A percentile compares a stretch with the other conserved stretches of the same genome.
These are phyloP conservation scores for Mycosphaerelloides madeirae DNA, from an alignment of 2,329 filamentous ascomycete species.

Conservation along the genomic window DNA sequence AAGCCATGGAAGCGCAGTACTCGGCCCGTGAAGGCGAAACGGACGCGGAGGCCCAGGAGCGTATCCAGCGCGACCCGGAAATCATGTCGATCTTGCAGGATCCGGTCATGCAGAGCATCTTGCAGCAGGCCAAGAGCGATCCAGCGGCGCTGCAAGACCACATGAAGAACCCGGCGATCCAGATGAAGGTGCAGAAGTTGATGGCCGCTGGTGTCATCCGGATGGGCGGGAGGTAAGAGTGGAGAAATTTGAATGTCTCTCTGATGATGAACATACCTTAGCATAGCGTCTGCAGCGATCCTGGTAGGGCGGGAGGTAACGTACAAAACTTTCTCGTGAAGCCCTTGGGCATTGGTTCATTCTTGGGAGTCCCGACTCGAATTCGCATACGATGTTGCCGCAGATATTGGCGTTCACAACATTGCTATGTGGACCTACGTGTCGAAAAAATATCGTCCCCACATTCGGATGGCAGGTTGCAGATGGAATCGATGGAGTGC, in stretches of 20 bases:
- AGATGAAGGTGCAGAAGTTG: conserved; percentile 88
- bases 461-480: too few species aligned
- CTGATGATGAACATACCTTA: not conserved
- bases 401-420: too few species aligned
- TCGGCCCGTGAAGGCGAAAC: conserved; percentile 80
- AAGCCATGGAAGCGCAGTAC: conserved; percentile 87
- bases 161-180: conserved; percentile 86
- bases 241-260: conserved; percentile 2
- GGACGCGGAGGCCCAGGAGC: conserved; percentile 89
- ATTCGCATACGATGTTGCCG: too few species aligned
- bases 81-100: conserved; percentile 91
- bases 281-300: conserved; percentile 1
- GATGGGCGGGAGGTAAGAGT: conserved; percentile 25
- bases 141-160: conserved; percentile 92
- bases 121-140: conserved; percentile 90
- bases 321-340: conserved; percentile 1
- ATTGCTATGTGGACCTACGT: too few species aligned
- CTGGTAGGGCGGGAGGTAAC: not conserved
- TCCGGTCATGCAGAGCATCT: conserved; percentile 95
- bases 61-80: conserved; percentile 63
- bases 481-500: too few species aligned
- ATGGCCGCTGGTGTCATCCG: conserved; percentile 84
- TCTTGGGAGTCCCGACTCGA: too few species aligned
- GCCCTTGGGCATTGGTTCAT: not conserved
- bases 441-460: too few species aligned